Base-by-base conservation (phyloP, 345 rosid genomes). In the Anacardium occidentale region DNA sequence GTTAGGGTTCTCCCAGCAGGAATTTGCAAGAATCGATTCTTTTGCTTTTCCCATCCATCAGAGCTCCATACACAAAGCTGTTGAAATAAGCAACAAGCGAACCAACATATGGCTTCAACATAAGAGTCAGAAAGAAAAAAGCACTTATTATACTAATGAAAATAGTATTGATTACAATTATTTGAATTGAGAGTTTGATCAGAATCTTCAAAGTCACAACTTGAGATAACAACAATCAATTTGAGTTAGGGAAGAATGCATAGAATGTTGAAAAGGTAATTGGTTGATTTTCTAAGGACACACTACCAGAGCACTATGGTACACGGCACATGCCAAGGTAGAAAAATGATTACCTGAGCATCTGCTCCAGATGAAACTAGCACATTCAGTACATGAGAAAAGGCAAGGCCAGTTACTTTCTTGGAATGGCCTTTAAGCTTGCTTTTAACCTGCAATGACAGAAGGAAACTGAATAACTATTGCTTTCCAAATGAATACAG, bases 31-130 rank as follows among this genome's bases (percentile, higher is more conserved):
- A 81, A 80, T 80, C 86, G 86, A 74, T 82, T 67, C 82, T 82
- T 92, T 81, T 90, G 97, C 81, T 85, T 92, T 84, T 90, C 96
- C 97, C 97, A 92, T 76, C 91, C 97, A 79, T 88, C 94, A 26
- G 92, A 87, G 80, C 73, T 86, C 97, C 97, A 92, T 14, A 92
- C 94, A 75, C 91, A 90, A 64, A 92, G 83, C 97, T 92, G 87
- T 45, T 44, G 71, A 54, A 69, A 74, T 22, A 68, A 42, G 32
- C 32, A 29, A 48, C 3, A 5, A 68, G 57, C 37, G 32, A 66
- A 69, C 62, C 50, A 48, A 48, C 4, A 34, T 34, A 47, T 52
- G 61, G 48, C 62, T 62, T 74, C 68, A 70, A 62, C 51, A 57
- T 51, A 24, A 18, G 3, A 11, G 15, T 55, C 57, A 29, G 29